phyloP scores from a whole-genome alignment of 2,329 filamentous ascomycete genomes.

The Penicillium freii region DNA sequence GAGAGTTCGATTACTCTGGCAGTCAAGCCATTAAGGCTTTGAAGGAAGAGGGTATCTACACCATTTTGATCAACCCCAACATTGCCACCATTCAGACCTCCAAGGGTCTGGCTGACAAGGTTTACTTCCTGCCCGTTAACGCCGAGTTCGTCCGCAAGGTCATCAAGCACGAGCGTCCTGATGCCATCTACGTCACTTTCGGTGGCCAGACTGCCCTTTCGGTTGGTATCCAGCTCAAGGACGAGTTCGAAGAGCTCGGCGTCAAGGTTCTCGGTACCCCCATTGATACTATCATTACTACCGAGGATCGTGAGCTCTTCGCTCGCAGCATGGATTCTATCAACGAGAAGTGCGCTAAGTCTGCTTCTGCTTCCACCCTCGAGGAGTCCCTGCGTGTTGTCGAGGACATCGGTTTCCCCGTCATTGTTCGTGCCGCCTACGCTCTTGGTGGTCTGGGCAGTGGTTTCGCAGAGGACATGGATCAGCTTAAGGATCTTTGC shows the following conservation, averaged over 20 bases:
- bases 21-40: conserved; percentile 97
- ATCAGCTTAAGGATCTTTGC: conserved; percentile 81
- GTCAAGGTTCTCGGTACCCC: conserved; percentile 94
- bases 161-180: conserved; percentile 88
- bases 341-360: conserved; percentile 96
- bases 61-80: conserved; percentile 96
- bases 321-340: conserved; percentile 98
- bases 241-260: conserved; percentile 89
- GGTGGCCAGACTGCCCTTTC: conserved; percentile 96
- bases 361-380: conserved; percentile 82
- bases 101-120: conserved; percentile 95
- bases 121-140: conserved; percentile 97
- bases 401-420: conserved; percentile 88
- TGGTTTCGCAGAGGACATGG: conserved; percentile 87
- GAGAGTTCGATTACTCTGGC: conserved; percentile 98
- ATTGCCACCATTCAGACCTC: conserved; percentile 99
- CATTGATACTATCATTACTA: conserved; percentile 97
- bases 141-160: conserved; percentile 97
- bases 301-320: conserved; percentile 95
- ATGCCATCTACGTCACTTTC: conserved; percentile 97
- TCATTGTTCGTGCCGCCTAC: conserved; percentile 95
- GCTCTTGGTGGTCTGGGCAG: conserved; percentile 92
- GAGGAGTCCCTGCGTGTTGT: conserved; percentile 88
- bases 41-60: conserved; percentile 98
- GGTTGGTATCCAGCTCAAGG: conserved; percentile 95